phyloP scores from a whole-genome alignment of 73 alveolate species.

The Paramecium primaurelia region DNA sequence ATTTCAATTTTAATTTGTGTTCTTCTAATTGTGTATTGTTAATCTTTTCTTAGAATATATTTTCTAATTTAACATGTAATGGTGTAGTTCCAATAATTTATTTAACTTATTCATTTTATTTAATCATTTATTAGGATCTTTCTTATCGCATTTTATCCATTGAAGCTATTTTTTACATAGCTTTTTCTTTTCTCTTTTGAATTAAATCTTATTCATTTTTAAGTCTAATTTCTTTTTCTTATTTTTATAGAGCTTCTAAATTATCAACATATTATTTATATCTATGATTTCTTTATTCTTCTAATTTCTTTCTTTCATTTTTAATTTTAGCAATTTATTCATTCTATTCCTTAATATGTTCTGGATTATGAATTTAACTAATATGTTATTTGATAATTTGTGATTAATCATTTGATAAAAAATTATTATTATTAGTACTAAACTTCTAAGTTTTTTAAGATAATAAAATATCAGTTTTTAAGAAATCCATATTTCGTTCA shows the following conservation, averaged over 20 bases:
- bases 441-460: not conserved
- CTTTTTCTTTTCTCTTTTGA: not conserved
- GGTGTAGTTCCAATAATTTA: not conserved
- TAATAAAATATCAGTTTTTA: slow-evolving; percentile 21
- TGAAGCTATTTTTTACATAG: not conserved
- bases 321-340: not conserved
- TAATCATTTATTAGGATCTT: not conserved
- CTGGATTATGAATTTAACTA: not conserved
- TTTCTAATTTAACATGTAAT: slow-evolving; percentile 9
- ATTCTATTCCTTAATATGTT: slow-evolving; percentile 9
- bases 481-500: not conserved
- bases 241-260: not conserved
- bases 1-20: not conserved
- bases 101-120: slow-evolving; percentile 13
- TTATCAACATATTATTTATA: not conserved
- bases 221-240: not conserved
- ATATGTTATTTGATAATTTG: not conserved
- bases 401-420: not conserved
- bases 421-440: not conserved
- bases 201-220: not conserved
- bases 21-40: not conserved
- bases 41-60: not conserved
- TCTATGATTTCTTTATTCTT: slow-evolving; percentile 9
- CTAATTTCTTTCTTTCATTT: not conserved
- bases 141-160: slow-evolving; percentile 8